phyloP scores from a whole-genome alignment of 2,329 filamentous ascomycete genomes.

The Ophiostoma ips region DNA sequence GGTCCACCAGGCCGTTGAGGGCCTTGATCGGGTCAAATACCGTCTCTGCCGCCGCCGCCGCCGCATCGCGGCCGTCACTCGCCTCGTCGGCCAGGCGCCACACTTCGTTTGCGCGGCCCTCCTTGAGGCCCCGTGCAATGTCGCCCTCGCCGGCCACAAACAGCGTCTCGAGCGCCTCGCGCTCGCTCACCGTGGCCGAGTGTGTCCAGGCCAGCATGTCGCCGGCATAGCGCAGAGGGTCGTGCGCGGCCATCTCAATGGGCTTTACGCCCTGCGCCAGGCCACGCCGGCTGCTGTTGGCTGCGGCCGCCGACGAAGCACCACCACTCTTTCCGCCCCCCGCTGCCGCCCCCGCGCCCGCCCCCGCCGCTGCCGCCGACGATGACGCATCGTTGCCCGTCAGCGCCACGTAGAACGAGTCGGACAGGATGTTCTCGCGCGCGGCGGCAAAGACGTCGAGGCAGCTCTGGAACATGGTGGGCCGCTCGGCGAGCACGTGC shows the following conservation, averaged over 20 bases:
- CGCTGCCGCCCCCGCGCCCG: neutral
- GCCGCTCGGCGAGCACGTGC: slow-evolving; percentile 75
- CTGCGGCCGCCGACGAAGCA: neutral
- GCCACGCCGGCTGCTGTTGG: slow-evolving; percentile 22
- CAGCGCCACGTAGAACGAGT: slow-evolving; percentile 77
- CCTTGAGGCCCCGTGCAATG: slow-evolving; percentile 67
- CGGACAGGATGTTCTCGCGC: slow-evolving; percentile 71
- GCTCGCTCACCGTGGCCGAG: slow-evolving; percentile 83
- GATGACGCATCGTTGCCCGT: slow-evolving; percentile 41
- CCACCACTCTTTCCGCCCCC: neutral
- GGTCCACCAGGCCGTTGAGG: slow-evolving; percentile 73
- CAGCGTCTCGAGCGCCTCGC: slow-evolving; percentile 78
- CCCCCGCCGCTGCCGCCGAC: neutral
- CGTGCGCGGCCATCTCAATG: slow-evolving; percentile 87
- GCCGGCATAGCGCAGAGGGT: slow-evolving; percentile 79
- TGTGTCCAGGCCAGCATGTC: slow-evolving; percentile 98
- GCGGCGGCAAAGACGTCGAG: slow-evolving; percentile 88
- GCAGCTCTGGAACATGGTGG: slow-evolving; percentile 83
- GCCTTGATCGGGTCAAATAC: slow-evolving; percentile 71
- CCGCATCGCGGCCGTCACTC: slow-evolving; percentile 35
- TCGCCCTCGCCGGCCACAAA: slow-evolving; percentile 87
- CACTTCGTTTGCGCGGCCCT: slow-evolving; percentile 67
- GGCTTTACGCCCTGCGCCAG: slow-evolving; percentile 55
- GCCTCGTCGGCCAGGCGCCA: slow-evolving; percentile 58
- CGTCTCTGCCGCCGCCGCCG: neutral